These are phyloP conservation scores for Cyberlindnera nakhonratchasimensis DNA, from an alignment of 805 yeast species.

Conservation along the genomic window DNA sequence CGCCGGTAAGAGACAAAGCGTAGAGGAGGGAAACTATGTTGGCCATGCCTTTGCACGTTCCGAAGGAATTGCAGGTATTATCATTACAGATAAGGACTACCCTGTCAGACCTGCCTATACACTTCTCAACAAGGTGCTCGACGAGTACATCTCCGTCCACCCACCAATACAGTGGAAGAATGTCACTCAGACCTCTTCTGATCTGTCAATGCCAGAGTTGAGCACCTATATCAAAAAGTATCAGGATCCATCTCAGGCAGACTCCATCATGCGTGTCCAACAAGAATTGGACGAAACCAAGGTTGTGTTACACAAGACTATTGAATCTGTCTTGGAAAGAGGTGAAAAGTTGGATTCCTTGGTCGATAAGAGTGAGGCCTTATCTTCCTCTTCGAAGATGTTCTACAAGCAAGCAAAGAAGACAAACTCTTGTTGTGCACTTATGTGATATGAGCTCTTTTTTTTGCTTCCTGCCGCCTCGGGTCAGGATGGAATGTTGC, in stretches of 20 bases:
- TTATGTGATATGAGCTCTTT: slow-evolving; percentile 57
- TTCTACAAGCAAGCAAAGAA: slow-evolving; percentile 97
- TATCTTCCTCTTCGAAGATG: slow-evolving; percentile 84
- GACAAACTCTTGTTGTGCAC: slow-evolving; percentile 83
- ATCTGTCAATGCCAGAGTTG: slow-evolving; percentile 54
- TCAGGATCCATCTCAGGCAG: slow-evolving; percentile 97
- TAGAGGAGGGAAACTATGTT: slow-evolving; percentile 80
- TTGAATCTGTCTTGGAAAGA: slow-evolving; percentile 89
- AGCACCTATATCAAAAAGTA: slow-evolving; percentile 73
- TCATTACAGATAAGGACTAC: slow-evolving; percentile 91
- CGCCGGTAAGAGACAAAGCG: slow-evolving; percentile 88
- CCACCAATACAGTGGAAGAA: slow-evolving; percentile 70
- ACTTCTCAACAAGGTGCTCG: slow-evolving; percentile 81
- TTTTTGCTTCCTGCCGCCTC: too few relatives aligned
- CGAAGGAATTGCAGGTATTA: slow-evolving; percentile 89
- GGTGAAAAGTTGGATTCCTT: slow-evolving; percentile 94
- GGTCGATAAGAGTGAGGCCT: slow-evolving; percentile 93
- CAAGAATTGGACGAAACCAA: slow-evolving; percentile 97
- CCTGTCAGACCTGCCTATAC: slow-evolving; percentile 97
- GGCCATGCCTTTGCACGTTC: slow-evolving; percentile 89
- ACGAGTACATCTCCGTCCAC: slow-evolving; percentile 82
- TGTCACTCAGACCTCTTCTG: slow-evolving; percentile 42
- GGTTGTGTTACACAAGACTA: slow-evolving; percentile 92
- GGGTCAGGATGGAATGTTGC: too few relatives aligned
- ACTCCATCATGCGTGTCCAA: slow-evolving; percentile 94